Evolutionary conservation across 179 eudicot species (phyloP).

Genomic region (Carnegiea gigantea): DNA sequence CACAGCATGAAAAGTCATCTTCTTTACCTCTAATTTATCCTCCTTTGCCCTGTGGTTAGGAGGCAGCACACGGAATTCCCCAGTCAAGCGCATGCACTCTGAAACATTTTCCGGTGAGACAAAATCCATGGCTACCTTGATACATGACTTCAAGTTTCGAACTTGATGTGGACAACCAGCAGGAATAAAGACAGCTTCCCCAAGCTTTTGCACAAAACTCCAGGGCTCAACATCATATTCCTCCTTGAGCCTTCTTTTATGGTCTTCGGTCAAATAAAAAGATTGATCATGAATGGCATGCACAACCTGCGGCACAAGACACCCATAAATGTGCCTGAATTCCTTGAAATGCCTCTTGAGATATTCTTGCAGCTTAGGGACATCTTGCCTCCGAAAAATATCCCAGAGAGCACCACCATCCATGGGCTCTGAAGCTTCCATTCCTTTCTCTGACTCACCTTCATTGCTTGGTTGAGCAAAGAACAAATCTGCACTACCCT

Average conservation of each 20-base stretch:
- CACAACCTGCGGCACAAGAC: constrained; percentile 50
- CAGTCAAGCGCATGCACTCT: constrained; percentile 49
- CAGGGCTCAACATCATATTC: constrained; percentile 55
- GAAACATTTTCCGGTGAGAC: constrained; percentile 55
- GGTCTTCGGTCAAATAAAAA: constrained; percentile 50
- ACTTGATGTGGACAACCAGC: constrained; percentile 59
- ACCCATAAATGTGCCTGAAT: constrained; percentile 61
- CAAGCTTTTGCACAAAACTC: constrained; percentile 50
- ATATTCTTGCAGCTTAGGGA: constrained; percentile 62
- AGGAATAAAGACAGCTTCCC: constrained; percentile 52
- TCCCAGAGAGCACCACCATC: constrained; percentile 78
- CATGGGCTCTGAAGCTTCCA: constrained; percentile 29
- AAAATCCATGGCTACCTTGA: constrained; percentile 52
- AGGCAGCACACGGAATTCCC: constrained; percentile 45
- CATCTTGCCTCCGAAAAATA: constrained; percentile 71
- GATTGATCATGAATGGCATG: constrained; percentile 64
- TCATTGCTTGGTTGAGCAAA: constrained; percentile 16
- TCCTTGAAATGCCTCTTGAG: constrained; percentile 50
- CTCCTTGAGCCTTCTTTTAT: constrained; percentile 50
- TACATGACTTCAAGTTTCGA: constrained; percentile 51
- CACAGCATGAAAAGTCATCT: constrained; percentile 47
- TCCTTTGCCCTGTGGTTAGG: constrained; percentile 52
- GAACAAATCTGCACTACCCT: constrained; percentile 19
- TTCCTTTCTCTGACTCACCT: constrained; percentile 18
- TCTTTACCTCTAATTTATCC: constrained; percentile 50